Evolutionary conservation across 2,329 filamentous ascomycete species (phyloP).

Genomic region (Diaporthe sp.): DNA sequence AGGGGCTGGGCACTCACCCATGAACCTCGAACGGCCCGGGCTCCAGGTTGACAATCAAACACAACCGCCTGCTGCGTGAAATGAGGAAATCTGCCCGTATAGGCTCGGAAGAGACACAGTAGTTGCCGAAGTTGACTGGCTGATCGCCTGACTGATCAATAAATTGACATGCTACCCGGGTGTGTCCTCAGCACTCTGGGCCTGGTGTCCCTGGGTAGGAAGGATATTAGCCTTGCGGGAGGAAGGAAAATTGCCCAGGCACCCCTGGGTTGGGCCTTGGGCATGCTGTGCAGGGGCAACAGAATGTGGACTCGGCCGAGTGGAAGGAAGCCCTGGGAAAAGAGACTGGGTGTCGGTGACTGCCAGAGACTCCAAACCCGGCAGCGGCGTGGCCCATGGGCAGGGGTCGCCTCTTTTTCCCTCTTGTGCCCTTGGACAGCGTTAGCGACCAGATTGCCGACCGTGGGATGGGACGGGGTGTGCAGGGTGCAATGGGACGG

Average conservation of each 20-base stretch:
- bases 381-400: neutral
- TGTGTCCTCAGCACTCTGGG: neutral
- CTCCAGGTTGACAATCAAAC: conserved; percentile 36
- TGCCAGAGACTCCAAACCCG: neutral
- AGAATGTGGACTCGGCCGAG: conserved; percentile 21
- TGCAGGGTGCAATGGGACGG: neutral
- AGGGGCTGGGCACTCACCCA: conserved; percentile 4
- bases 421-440: neutral
- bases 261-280: neutral
- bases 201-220: neutral
- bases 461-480: conserved; percentile 8
- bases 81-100: conserved; percentile 27
- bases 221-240: neutral
- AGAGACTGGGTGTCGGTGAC: neutral
- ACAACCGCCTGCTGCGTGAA: conserved; percentile 8
- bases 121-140: neutral
- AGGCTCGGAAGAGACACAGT: neutral
- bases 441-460: conserved; percentile 28
- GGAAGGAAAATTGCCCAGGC: neutral
- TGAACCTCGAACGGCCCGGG: conserved; percentile 31
- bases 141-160: neutral
- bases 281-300: conserved; percentile 9
- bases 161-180: too few species aligned
- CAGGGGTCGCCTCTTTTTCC: neutral
- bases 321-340: neutral